Evolutionary conservation across 225 moss, liverwort and hornwort species (phyloP).

Genomic region (Ulota crispa): DNA sequence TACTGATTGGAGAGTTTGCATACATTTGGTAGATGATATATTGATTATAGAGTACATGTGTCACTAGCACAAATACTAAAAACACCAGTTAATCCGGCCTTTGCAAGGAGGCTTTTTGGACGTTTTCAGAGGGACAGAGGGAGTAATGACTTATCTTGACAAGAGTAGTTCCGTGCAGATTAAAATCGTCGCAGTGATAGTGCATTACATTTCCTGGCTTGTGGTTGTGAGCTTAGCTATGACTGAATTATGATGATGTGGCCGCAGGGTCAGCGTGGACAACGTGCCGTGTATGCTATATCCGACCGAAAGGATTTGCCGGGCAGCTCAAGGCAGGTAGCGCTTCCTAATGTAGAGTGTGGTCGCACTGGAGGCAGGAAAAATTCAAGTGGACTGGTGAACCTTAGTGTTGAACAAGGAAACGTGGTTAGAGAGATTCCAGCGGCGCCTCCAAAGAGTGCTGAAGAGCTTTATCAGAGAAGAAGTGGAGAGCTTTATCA

Average conservation of each 20-base stretch:
- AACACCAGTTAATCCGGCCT: too few relatives aligned
- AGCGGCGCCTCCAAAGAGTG: conserved; percentile 10
- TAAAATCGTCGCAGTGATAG: not conserved
- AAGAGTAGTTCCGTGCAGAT: not conserved
- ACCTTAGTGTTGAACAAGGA: conserved; percentile 25
- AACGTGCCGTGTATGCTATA: conserved; percentile 12
- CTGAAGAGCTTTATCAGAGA: conserved; percentile 30
- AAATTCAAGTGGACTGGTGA: conserved; percentile 39
- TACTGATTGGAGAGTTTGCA: too few relatives aligned
- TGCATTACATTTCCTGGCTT: conserved; percentile 14
- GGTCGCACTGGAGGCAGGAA: conserved; percentile 29
- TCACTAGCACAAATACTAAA: too few relatives aligned
- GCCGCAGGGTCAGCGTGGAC: conserved; percentile 34
- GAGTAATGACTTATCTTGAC: not conserved
- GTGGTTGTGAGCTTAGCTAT: not conserved
- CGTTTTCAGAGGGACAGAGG: too few relatives aligned
- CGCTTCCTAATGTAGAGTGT: conserved; percentile 7
- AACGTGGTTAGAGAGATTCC: conserved; percentile 22
- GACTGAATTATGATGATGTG: conserved; percentile 25
- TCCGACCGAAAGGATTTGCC: conserved; percentile 19
- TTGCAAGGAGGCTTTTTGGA: too few relatives aligned
- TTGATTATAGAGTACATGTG: too few relatives aligned
- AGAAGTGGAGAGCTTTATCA: not conserved
- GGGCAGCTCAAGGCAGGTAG: conserved; percentile 30
- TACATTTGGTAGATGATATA: too few relatives aligned